Conservation (phyloP, 306 rosid genomes). For the Rubus idaeus region DNA sequence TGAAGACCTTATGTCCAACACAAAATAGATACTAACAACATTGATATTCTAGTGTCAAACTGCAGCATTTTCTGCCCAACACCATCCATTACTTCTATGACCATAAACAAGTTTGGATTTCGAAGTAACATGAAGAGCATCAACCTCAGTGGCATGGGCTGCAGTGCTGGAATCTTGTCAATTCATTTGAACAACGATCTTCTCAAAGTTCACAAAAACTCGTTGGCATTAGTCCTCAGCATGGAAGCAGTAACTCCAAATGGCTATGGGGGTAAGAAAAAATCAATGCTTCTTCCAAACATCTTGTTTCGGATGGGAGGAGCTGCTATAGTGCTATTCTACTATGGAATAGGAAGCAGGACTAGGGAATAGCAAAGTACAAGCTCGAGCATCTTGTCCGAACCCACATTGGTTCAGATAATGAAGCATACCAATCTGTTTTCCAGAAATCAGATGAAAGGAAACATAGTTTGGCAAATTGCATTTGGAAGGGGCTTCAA, state of each 20-base stretch:
- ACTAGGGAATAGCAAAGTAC: conserved; percentile 50
- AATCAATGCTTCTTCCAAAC: conserved; percentile 62
- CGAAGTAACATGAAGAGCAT: conserved; percentile 57
- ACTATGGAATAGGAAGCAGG: conserved; percentile 54
- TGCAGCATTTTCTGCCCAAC: conserved; percentile 75
- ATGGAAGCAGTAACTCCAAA: conserved; percentile 64
- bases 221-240: conserved; percentile 60
- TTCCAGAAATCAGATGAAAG: conserved; percentile 50
- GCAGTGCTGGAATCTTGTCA: conserved; percentile 71
- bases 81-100: conserved; percentile 66
- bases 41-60: conserved; percentile 72
- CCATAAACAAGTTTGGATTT: conserved; percentile 64
- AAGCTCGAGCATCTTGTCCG: conserved; percentile 62
- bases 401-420: conserved; percentile 56
- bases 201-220: conserved; percentile 52
- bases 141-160: conserved; percentile 72
- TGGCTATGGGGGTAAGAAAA: conserved; percentile 47
- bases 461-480: conserved; percentile 32
- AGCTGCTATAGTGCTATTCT: conserved; percentile 63
- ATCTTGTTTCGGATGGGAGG: conserved; percentile 72
- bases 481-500: conserved; percentile 48
- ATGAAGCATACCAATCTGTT: conserved; percentile 54
- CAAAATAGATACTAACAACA: conserved; percentile 51
- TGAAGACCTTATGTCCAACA: conserved; percentile 50
- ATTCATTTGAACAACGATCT: conserved; percentile 62